These are phyloP conservation scores for Fusarium chuoi DNA, from an alignment of 2,329 filamentous ascomycete species.

Conservation along the genomic window DNA sequence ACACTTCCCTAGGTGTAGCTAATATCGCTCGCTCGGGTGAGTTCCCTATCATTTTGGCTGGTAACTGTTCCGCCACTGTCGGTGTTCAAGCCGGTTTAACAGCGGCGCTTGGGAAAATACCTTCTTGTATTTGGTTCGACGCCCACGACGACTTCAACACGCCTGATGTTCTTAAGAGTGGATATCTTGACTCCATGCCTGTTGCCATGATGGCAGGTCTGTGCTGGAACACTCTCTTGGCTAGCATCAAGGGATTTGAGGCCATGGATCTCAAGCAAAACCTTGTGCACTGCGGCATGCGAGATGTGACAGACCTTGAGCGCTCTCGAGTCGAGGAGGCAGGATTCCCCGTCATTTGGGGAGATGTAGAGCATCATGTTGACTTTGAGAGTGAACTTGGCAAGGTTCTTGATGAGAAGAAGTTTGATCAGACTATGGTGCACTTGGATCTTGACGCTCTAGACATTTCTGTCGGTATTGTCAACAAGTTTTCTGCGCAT, in stretches of 20 bases:
- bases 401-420: conserved; percentile 20
- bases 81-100: conserved; percentile 46
- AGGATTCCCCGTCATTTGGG: conserved; percentile 47
- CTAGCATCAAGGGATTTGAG: conserved; percentile 36
- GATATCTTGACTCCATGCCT: conserved; percentile 45
- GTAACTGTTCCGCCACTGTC: conserved; percentile 5
- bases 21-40: background rate
- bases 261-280: conserved; percentile 11
- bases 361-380: conserved; percentile 17
- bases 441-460: conserved; percentile 52
- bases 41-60: conserved; percentile 5
- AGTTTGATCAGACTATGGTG: conserved; percentile 39
- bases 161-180: conserved; percentile 37
- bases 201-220: conserved; percentile 41
- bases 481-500: conserved; percentile 50
- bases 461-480: conserved; percentile 48
- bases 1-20: background rate
- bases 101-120: conserved; percentile 17
- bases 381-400: conserved; percentile 27
- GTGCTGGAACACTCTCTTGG: conserved; percentile 40
- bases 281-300: conserved; percentile 5
- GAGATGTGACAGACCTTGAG: conserved; percentile 9
- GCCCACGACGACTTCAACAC: conserved; percentile 55
- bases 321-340: conserved; percentile 40
- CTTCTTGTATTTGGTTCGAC: conserved; percentile 55